A percentile compares a stretch with the other conserved stretches of the same genome.
phyloP scores from a whole-genome alignment of 2,329 filamentous ascomycete species.

The Westerdykella aurantiaca region DNA sequence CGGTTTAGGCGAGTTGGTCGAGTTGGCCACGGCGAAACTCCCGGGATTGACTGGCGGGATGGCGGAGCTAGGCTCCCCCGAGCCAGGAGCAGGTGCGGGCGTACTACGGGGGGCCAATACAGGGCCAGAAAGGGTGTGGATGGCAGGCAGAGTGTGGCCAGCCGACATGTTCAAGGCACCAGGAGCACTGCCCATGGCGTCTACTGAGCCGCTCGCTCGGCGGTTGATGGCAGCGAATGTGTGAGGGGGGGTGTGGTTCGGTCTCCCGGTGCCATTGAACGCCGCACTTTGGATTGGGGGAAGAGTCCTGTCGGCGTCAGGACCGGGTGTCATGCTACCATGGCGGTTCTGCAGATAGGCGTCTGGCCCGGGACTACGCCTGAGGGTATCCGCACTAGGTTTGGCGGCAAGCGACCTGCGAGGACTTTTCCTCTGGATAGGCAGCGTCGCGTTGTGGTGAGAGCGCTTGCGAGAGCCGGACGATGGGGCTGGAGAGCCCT shows the following conservation, averaged over 20 bases:
- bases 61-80: no score
- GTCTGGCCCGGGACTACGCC: constrained; percentile 16
- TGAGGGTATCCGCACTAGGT: constrained; percentile 22
- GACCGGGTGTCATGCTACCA: constrained; percentile 1
- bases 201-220: neutral
- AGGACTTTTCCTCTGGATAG: constrained; percentile 22
- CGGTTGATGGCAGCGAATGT: constrained; percentile 2
- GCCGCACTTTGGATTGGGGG: constrained; percentile 26
- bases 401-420: constrained; percentile 22
- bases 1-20: constrained; percentile 1
- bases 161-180: neutral
- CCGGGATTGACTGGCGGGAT: constrained; percentile 11
- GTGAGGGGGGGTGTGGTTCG: constrained; percentile 8
- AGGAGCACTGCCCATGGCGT: neutral
- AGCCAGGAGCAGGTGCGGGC: no score
- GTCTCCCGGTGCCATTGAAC: constrained; percentile 21
- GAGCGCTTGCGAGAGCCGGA: constrained; percentile 23
- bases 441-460: constrained; percentile 22
- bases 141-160: neutral
- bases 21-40: constrained; percentile 24
- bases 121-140: neutral
- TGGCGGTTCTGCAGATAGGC: neutral
- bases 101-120: no score
- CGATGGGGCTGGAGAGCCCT: constrained; percentile 13
- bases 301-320: constrained; percentile 20